Base-by-base conservation (phyloP, 1,284 basidiomycete species). In the Megacollybia platyphylla region DNA sequence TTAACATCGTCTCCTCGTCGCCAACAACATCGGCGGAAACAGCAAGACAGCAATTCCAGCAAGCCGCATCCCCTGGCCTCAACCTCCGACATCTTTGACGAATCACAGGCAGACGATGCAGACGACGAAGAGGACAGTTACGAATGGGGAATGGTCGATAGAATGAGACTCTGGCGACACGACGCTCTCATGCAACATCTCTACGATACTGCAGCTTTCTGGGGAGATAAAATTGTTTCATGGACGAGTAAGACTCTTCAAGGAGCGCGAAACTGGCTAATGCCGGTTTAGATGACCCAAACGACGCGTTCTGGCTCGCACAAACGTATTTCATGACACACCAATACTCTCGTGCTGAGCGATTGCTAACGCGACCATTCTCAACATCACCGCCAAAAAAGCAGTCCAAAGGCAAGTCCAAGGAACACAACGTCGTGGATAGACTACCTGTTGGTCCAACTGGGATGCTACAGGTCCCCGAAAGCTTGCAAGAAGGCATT, bases 251-350 rank as follows among this genome's bases (percentile, higher is more conserved):
- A 60, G 88, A 75, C 47, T 40, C 39, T 41, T 46, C 17, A 43
- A 47, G 38, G 40, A 47, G 26, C 40, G 36, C 39, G 29, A 41
- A 40, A 28, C 28, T 18, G 29, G 31, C 44, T 40, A 42, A 41
- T 43, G 37, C 24, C 35, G 45, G 11, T 32, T 9, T 51, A 92
- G 91, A 81, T 49, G 88, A 96, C 52, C 80, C 88, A 27, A 93
- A 94, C 59, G 96, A 99, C 61, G 96, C 92, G 7, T 98, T 97
- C 61, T 97, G 94, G 91, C 78, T 99, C 11, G 94, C 96, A 1
- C 94, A 98, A 59, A 89, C 88, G 0, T 92, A 92, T 63, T 99
- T 97, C 59, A 80, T 92, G 63, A 92, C 87, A 4, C 85, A 93
- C 51, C 89, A 97, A 51, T 98, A 94, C 60, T 83, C 88, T 5